A percentile compares a stretch with the other conserved stretches of the same genome.
Evolutionary conservation across 306 rosid species (phyloP).

Genomic region (Pterocarpus santalinus): DNA sequence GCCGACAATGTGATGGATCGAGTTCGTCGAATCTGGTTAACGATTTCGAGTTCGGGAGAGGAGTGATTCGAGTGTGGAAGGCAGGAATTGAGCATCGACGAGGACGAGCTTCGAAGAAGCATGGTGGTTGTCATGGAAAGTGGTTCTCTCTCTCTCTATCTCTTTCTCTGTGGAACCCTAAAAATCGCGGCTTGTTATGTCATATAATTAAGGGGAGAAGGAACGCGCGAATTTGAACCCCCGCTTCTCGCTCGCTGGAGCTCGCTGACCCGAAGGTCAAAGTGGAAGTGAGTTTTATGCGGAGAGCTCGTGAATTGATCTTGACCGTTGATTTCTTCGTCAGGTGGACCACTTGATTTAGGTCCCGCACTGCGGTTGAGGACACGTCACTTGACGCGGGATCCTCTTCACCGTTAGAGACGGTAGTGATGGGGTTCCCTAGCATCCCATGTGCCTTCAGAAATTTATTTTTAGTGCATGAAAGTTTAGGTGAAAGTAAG

Average conservation of each 20-base stretch:
- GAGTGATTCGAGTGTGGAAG: slow-evolving; percentile 54
- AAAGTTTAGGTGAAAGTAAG: too few species aligned
- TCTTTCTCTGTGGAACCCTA: slow-evolving; percentile 1
- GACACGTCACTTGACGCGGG: background rate
- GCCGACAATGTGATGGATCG: slow-evolving; percentile 55
- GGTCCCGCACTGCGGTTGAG: background rate
- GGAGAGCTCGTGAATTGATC: background rate
- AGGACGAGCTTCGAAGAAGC: slow-evolving; percentile 65
- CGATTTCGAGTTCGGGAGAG: slow-evolving; percentile 51
- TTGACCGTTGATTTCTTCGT: background rate
- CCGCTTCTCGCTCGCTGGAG: background rate
- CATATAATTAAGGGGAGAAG: background rate
- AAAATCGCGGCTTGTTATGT: background rate
- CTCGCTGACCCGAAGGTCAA: background rate
- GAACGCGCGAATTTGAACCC: background rate
- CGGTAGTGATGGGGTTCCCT: background rate
- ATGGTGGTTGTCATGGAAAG: slow-evolving; percentile 26
- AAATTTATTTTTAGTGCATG: too few species aligned
- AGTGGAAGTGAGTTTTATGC: too few species aligned
- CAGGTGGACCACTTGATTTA: background rate
- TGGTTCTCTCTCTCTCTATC: background rate
- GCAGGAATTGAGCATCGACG: slow-evolving; percentile 63
- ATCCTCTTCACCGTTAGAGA: background rate
- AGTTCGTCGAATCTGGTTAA: slow-evolving; percentile 48
- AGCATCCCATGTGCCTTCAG: too few species aligned